These are phyloP conservation scores for Claviceps lovelessii DNA, from an alignment of 2,329 filamentous ascomycete species.

Conservation along the genomic window DNA sequence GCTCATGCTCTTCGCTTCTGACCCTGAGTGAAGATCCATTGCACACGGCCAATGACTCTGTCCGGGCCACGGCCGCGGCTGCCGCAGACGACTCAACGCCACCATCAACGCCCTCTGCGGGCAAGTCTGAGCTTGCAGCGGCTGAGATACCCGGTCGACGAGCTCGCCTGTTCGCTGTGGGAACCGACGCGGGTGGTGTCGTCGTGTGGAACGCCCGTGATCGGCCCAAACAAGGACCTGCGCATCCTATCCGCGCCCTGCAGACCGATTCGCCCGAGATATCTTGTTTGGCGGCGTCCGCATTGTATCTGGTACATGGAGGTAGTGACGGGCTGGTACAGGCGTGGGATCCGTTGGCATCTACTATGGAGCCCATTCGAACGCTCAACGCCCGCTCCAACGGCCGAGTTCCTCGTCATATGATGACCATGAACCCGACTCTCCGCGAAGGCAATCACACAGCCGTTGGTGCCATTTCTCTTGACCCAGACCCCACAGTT, in stretches of 20 bases:
- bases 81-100: conserved; percentile 16
- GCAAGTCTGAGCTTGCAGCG: conserved; percentile 20
- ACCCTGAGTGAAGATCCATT: conserved; percentile 68
- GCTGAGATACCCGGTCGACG: conserved; percentile 70
- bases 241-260: conserved; percentile 65
- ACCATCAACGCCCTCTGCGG: not conserved
- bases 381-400: conserved; percentile 79
- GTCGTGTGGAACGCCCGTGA: conserved; percentile 77
- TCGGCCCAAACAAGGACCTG: conserved; percentile 24
- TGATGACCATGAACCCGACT: conserved; percentile 38
- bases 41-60: conserved; percentile 27
- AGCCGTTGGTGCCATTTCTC: conserved; percentile 66
- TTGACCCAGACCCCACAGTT: conserved; percentile 77
- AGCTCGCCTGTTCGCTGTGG: conserved; percentile 65
- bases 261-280: conserved; percentile 84
- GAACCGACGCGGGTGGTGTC: conserved; percentile 64
- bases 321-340: conserved; percentile 92
- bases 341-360: conserved; percentile 90
- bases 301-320: conserved; percentile 80
- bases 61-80: conserved; percentile 32
- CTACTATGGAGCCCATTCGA: conserved; percentile 60
- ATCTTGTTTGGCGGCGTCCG: conserved; percentile 67
- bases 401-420: conserved; percentile 64
- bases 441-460: conserved; percentile 60
- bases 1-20: conserved; percentile 55